Base-by-base conservation (phyloP, 2,329 filamentous ascomycete genomes). In the Aurifilum marmelostoma region DNA sequence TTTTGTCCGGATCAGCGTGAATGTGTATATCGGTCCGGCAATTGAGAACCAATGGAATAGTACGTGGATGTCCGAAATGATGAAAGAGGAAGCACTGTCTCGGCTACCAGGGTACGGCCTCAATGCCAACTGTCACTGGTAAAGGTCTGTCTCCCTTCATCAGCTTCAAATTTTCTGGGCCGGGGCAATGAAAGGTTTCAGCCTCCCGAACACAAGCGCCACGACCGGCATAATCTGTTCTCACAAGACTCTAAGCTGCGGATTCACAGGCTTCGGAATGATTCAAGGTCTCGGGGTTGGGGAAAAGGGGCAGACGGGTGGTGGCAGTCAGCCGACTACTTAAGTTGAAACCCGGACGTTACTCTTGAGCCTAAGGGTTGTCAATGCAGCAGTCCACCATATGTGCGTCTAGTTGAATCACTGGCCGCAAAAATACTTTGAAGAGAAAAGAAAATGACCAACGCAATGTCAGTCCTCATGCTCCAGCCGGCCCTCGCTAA, bases 401-500 rank as follows among this genome's bases (percentile, higher is more conserved):
- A 11, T 9, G 39, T 37, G 16, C 32, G 18, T 24, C 9, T 2
- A 1, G 32, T 39, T 41, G n/a, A n/a, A 43, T 24, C 32, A 4
- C 2, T 24, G 37, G 16, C 12, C 34, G 34, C 12, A 47, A 21
- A 27, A 37, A 16, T 1, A 7, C 12, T 16, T n/a, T n/a, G n/a
- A n/a, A n/a, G n/a, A n/a, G 37, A n/a, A 43, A 5, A 41, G 29
- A 50, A 2, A 29, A 50, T 50, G 24, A 32, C 41, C 16, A 63
- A 50, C 61, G 29, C 41, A 7, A 63, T 63, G 61, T 47, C 61
- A 21, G 39, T 43, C 18, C 18, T 50, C 14, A 29, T 41, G 61
- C 39, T 27, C 63, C 67, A 50, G n/a, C 4, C 37, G n/a, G 61
- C 39, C 56, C 29, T 41, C 66, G 1, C n/a, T 14, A 69, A 69